Evolutionary conservation across 1,284 basidiomycete genomes (phyloP), one percentile per base, ranked within the genome.

Genomic region (Moesziomyces sp.): DNA sequence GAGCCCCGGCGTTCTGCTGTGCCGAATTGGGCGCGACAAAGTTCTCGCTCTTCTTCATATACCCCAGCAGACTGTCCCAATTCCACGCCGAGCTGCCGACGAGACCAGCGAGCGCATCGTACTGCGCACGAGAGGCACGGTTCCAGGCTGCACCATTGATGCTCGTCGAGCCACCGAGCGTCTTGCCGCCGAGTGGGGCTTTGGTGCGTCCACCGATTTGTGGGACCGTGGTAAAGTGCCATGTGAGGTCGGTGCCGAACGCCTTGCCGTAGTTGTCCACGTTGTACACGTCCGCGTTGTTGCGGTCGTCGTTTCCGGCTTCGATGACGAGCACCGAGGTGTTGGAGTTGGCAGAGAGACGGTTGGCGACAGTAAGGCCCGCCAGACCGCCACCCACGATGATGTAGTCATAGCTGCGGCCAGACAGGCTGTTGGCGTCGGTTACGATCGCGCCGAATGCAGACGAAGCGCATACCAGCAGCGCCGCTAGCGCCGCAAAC

Each of bases 131-230:
- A 26, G 87, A 77, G 2, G 88, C 89, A 10, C 89, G 86, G 14
- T 89, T 89, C 84, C 88, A 90, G 10, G 86, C 84, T 11, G 85
- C 88, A 30, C 89, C 89, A 74, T 90, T 90, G 80, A 90, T 88
- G 1, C 88, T 88, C 38, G 88, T 87, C 48, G 87, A 86, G 1
- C 89, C 89, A 30, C 89, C 89, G 3, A 90, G 86, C 0, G 88
- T 88, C 77, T 88, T 88, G 1, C 89, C 89, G 26, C 88, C 81
- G 1, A 54, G 46, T 24, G 89, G 87, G 10, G 81, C 78, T 72
- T 85, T 87, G 18, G 86, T 86, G 11, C 45, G 56, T 3, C 60
- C 75, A 3, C 56, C 62, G 9, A 69, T 53, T 30, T 79, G 72
- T 49, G 86, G 84, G 19, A 87, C 87, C 1, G 88, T 86, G 14